These are phyloP conservation scores for Sarocladiaceae sp. DNA, from an alignment of 2,329 filamentous ascomycete species.

Conservation along the genomic window DNA sequence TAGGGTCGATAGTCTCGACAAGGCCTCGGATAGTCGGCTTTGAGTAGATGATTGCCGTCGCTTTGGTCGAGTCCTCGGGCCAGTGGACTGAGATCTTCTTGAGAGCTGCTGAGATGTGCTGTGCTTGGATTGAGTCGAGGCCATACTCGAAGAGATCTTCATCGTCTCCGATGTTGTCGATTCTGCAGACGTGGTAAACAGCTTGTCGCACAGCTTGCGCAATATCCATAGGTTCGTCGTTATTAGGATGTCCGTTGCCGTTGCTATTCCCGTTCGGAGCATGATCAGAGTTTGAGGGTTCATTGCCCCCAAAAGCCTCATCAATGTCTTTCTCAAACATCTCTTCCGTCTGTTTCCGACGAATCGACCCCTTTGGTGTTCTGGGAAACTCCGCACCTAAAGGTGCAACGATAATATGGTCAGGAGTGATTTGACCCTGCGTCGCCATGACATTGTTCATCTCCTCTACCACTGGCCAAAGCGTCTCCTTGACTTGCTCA, in stretches of 20 bases:
- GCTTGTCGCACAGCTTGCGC: neutral
- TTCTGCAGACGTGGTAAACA: neutral
- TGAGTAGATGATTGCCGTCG: slow-evolving; percentile 22
- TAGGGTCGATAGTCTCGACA: slow-evolving; percentile 14
- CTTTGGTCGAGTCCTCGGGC: neutral
- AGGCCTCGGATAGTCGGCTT: slow-evolving; percentile 24
- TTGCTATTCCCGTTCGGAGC: neutral
- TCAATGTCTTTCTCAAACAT: slow-evolving; percentile 41
- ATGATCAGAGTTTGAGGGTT: neutral
- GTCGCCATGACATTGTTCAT: slow-evolving; percentile 40
- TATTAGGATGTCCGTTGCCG: neutral
- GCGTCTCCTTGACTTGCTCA: slow-evolving; percentile 15
- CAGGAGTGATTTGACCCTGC: slow-evolving; percentile 39
- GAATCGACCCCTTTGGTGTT: slow-evolving; percentile 42
- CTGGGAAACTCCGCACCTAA: slow-evolving; percentile 38
- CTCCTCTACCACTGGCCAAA: slow-evolving; percentile 39
- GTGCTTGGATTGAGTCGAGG: slow-evolving; percentile 33
- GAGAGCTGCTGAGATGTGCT: slow-evolving; percentile 19
- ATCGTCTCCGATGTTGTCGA: slow-evolving; percentile 17
- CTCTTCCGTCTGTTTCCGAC: slow-evolving; percentile 32
- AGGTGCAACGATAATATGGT: slow-evolving; percentile 34
- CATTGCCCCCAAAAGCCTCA: slow-evolving; percentile 5
- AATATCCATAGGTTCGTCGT: slow-evolving; percentile 12
- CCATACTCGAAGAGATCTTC: slow-evolving; percentile 34
- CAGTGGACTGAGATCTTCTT: neutral